Base-by-base conservation (phyloP, 164 flowering plant genomes). In the Liquidambar formosana region DNA sequence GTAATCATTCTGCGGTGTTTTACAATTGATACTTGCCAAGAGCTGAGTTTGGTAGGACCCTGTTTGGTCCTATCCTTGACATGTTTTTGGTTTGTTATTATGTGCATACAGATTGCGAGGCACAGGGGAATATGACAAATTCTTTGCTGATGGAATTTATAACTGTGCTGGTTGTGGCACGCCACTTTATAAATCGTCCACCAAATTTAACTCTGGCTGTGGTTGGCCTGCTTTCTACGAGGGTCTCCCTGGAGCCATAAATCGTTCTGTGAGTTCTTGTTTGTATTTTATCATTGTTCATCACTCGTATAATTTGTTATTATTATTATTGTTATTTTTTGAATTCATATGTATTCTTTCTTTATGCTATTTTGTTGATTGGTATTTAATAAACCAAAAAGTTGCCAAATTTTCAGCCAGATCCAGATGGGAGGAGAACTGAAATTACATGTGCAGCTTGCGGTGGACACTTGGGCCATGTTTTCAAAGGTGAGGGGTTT, bases 171-270 rank as follows among this genome's bases (percentile, higher is more conserved):
- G 92, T 57, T 91, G 94, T 67, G 89, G 85, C 19, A 85, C 87
- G 0, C 86, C 94, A 5, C 86, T 88, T 4, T 87, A 89, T 59
- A 85, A 80, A 63, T 93, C 96, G 15, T 69, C 83, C 26, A 86
- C 95, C 67, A 93, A 93, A 71, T 89, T 88, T 41, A 64, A 88
- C 78, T 91, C 97, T 27, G 93, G 92, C 65, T 91, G 94, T 79
- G 97, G 98, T n/a, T 93, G 97, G 92, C 93, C 96, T 58, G 93
- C 96, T 65, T 90, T 91, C 76, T 93, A 59, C 60, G 98, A 93
- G 78, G 96, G 96, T 45, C 71, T 91, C 26, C 97, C 97, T 26
- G 94, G 91, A 68, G 94, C 94, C 71, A 87, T 87, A 48, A 84
- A 77, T 47, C 86, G 90, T 69, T 73, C 74, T 26, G 98, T 93